These are phyloP conservation scores for Alternaria alternata DNA, from an alignment of 2,329 filamentous ascomycete genomes.

Conservation along the genomic window DNA sequence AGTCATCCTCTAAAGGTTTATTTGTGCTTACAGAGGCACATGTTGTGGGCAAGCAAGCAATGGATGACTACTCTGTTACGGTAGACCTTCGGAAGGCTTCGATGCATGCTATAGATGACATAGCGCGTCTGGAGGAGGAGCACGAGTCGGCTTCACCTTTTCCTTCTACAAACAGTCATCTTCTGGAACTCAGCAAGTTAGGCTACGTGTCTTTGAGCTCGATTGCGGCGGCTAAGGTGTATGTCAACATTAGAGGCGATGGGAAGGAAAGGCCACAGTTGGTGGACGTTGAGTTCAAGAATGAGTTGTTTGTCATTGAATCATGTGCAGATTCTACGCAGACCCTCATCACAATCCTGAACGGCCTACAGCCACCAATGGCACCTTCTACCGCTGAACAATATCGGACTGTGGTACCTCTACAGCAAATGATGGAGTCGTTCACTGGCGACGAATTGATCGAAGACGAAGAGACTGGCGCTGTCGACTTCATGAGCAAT, in stretches of 20 bases:
- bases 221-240: conserved; percentile 80
- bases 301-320: conserved; percentile 88
- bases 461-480: conserved; percentile 65
- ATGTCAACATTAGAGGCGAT: conserved; percentile 67
- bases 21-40: conserved; percentile 81
- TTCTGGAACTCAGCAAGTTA: conserved; percentile 62
- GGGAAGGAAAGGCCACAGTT: conserved; percentile 68
- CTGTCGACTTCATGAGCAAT: conserved; percentile 50
- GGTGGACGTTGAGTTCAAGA: conserved; percentile 81
- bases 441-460: conserved; percentile 87
- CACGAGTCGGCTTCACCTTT: conserved; percentile 16
- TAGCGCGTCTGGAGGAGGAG: conserved; percentile 56
- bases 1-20: conserved; percentile 76
- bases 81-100: conserved; percentile 81
- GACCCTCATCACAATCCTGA: conserved; percentile 81
- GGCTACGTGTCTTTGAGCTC: conserved; percentile 90
- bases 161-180: conserved; percentile 51
- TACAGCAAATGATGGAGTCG: conserved; percentile 88
- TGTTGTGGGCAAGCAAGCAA: conserved; percentile 72
- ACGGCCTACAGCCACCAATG: conserved; percentile 81
- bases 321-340: conserved; percentile 97
- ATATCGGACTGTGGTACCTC: conserved; percentile 85
- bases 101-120: conserved; percentile 82
- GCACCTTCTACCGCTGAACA: conserved; percentile 83
- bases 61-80: conserved; percentile 68